Evolutionary conservation across 176 grass and related monocot genomes (phyloP).

Genomic region (Aegilops speltoides): DNA sequence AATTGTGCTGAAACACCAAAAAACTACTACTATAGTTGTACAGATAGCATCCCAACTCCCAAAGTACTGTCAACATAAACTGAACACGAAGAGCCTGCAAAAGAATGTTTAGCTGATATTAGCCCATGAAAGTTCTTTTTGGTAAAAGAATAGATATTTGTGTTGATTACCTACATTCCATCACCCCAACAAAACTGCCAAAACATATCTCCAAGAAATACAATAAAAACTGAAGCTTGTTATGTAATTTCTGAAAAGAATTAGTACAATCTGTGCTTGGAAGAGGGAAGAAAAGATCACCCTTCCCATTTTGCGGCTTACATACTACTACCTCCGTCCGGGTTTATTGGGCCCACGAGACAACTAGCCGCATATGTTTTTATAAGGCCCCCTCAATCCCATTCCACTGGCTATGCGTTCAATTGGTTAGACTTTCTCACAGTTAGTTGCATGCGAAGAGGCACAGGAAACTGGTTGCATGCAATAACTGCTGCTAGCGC

Average conservation of each 20-base stretch:
- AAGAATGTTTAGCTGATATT: background rate
- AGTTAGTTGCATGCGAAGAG: too few relatives aligned
- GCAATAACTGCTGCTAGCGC: too few relatives aligned
- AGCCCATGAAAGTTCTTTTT: constrained; percentile 13
- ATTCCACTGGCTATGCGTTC: too few relatives aligned
- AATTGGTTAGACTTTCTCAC: too few relatives aligned
- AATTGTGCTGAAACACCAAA: constrained; percentile 23
- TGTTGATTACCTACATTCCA: constrained; percentile 3
- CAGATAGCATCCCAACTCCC: background rate
- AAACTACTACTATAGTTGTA: background rate
- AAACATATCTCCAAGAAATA: background rate
- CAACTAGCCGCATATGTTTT: too few relatives aligned
- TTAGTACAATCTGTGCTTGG: background rate
- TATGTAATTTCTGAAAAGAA: constrained; percentile 3
- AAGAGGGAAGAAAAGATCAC: background rate
- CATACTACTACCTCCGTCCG: background rate
- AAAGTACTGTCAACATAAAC: constrained; percentile 4
- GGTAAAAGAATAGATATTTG: background rate
- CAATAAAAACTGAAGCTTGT: background rate
- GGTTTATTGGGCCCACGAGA: too few relatives aligned
- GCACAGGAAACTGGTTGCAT: too few relatives aligned
- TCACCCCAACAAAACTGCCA: background rate
- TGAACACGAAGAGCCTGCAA: constrained; percentile 16
- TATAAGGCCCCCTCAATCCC: too few relatives aligned
- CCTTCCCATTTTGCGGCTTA: background rate